These are phyloP conservation scores for Fusarium buxicola DNA, from an alignment of 2,329 filamentous ascomycete genomes.

Conservation along the genomic window DNA sequence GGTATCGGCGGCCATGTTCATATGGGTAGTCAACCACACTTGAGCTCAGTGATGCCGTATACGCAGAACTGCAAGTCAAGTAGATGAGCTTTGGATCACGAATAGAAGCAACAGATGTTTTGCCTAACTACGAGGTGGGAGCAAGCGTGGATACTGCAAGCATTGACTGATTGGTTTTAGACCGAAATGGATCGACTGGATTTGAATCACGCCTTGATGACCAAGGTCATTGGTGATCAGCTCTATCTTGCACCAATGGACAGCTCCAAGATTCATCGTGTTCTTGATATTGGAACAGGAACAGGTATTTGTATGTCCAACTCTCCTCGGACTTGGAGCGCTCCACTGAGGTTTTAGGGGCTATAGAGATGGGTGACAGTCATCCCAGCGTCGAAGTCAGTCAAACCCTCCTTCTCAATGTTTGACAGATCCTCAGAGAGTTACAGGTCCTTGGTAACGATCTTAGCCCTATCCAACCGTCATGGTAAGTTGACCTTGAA, in stretches of 20 bases:
- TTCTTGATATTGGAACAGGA: conserved; percentile 59
- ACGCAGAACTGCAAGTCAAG: conserved; percentile 1
- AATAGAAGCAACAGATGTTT: too few relatives aligned
- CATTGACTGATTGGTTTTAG: not conserved
- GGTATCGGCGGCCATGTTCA: conserved; percentile 47
- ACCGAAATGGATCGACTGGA: conserved; percentile 52
- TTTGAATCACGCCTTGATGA: conserved; percentile 49
- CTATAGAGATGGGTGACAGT: conserved; percentile 54
- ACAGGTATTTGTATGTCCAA: conserved; percentile 53
- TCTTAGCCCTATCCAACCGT: conserved; percentile 48
- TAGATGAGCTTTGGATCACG: not conserved
- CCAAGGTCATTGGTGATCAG: conserved; percentile 37
- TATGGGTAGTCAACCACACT: conserved; percentile 46
- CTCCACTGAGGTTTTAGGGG: conserved; percentile 40
- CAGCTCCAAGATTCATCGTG: conserved; percentile 44
- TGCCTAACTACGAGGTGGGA: conserved; percentile 13
- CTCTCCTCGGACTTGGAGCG: not conserved
- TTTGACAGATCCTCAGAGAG: not conserved
- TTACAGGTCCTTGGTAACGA: conserved; percentile 45
- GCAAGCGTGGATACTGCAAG: not conserved
- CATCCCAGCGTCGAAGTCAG: conserved; percentile 37
- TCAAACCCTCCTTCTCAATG: not conserved
- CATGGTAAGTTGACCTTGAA: conserved; percentile 30
- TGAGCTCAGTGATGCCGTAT: conserved; percentile 45
- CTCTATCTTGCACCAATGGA: conserved; percentile 43